Conservation (phyloP, 257 asterid genomes). For the Solanum megistacrolobum region DNA sequence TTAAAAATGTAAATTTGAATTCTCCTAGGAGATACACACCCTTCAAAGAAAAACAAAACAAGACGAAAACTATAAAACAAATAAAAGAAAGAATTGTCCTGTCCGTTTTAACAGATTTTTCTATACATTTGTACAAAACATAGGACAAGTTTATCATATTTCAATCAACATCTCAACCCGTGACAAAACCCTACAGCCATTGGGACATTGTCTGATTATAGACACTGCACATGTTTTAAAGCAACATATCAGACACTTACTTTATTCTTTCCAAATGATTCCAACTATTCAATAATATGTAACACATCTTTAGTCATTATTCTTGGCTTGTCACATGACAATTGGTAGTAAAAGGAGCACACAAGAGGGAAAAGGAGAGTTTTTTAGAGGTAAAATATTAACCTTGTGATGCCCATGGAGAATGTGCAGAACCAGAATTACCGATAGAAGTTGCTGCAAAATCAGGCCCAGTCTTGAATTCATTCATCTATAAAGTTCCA, state of each 20-base stretch:
- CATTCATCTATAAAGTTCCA: not conserved
- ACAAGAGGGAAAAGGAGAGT: not conserved
- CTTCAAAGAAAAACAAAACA: not conserved
- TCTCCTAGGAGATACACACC: not conserved
- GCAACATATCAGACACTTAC: not conserved
- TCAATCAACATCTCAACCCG: constrained; percentile 18
- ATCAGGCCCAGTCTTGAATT: constrained; percentile 55
- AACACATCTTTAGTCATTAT: not conserved
- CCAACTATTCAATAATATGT: not conserved
- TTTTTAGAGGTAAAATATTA: not conserved
- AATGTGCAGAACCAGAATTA: constrained; percentile 46
- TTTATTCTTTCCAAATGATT: not conserved
- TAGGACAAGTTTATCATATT: constrained; percentile 7
- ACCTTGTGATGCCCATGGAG: constrained; percentile 90
- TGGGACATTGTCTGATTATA: constrained; percentile 15
- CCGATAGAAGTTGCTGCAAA: constrained; percentile 55
- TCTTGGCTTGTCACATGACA: not conserved
- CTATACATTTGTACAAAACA: not conserved
- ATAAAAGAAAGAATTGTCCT: not conserved
- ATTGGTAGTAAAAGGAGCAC: not conserved
- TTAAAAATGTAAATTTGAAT: not conserved
- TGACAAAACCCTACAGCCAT: constrained; percentile 10
- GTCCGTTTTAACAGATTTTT: not conserved
- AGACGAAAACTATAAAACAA: not conserved
- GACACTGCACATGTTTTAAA: constrained; percentile 25